phyloP scores from a whole-genome alignment of 1,284 basidiomycete genomes.

The Bjerkandera adusta region DNA sequence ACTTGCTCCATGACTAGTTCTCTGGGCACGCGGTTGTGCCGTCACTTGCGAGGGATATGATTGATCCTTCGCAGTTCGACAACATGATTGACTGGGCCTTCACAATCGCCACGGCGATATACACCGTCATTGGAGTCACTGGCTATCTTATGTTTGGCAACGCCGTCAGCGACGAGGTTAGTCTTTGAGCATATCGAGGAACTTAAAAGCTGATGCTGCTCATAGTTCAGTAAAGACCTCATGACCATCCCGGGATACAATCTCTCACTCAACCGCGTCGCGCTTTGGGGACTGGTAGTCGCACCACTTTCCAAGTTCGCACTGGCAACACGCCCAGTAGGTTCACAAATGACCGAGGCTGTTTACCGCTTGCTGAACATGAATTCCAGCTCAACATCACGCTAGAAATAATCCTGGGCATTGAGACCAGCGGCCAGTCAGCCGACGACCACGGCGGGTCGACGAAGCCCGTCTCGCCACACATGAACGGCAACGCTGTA shows the following conservation, averaged over 20 bases:
- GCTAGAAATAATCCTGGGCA: constrained; percentile 71
- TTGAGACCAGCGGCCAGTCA: constrained; percentile 43
- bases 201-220: constrained; percentile 1
- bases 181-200: constrained; percentile 17
- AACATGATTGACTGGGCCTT: constrained; percentile 87
- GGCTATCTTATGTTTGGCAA: constrained; percentile 94
- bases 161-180: constrained; percentile 79
- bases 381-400: constrained; percentile 68
- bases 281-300: constrained; percentile 89
- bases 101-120: constrained; percentile 77
- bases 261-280: constrained; percentile 67
- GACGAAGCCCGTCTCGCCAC: constrained; percentile 17
- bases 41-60: constrained; percentile 88
- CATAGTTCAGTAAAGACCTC: constrained; percentile 84
- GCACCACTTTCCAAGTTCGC: constrained; percentile 90
- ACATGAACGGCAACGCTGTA: no score
- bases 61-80: constrained; percentile 78
- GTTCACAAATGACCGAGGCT: no score
- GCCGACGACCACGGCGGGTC: constrained; percentile 37
- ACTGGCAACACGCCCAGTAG: constrained; percentile 78
- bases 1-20: constrained; percentile 66
- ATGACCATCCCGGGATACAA: constrained; percentile 79
- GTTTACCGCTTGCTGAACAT: not conserved
- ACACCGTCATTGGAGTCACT: constrained; percentile 77
- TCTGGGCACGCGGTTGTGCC: constrained; percentile 94